Evolutionary conservation across 108 stramenopile genomes (phyloP), one percentile per base, ranked within the genome.

Genomic region (Pseudonitzschia multiseries): DNA sequence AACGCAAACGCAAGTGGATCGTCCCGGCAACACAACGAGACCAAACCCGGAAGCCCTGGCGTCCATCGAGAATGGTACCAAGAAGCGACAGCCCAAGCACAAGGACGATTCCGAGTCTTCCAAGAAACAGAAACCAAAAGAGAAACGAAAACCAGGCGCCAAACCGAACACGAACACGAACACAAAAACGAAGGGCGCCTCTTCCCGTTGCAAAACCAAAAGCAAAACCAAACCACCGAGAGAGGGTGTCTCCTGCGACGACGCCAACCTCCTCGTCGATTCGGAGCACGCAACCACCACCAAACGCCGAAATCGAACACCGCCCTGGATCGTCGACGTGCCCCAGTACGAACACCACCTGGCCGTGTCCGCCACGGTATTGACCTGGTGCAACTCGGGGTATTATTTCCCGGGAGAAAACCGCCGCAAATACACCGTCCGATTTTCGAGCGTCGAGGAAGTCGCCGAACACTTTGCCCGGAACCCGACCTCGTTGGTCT

Each of bases 91-190:
- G 50, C 3, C 22, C 21, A 9, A 59, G 29, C 9, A 9, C 24
- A 9, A n/a, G 57, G 8, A 28, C 26, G 57, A 12, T 26, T 4
- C 57, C 21, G 14, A 59, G 26, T 8, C 57, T 9, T 8, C 9
- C 57, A 65, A 65, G 64, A 65, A 65, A 42, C 41, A 40, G 4
- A 65, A 41, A 42, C n/a, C n/a, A n/a, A n/a, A n/a, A 18, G 43
- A 0, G 20, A 43, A 42, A 42, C 18, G 32, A 43, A 42, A 14
- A 41, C 65, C 31, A 65, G n/a, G n/a, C n/a, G n/a, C n/a, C n/a
- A n/a, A n/a, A n/a, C n/a, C n/a, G n/a, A n/a, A n/a, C n/a, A n/a
- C n/a, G n/a, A n/a, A n/a, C n/a, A n/a, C n/a, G n/a, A n/a, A n/a
- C n/a, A n/a, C n/a, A n/a, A n/a, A n/a, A n/a, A n/a, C n/a, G n/a